phyloP scores from a whole-genome alignment of 2,329 filamentous ascomycete species.

The Aspergillus tubingensis region DNA sequence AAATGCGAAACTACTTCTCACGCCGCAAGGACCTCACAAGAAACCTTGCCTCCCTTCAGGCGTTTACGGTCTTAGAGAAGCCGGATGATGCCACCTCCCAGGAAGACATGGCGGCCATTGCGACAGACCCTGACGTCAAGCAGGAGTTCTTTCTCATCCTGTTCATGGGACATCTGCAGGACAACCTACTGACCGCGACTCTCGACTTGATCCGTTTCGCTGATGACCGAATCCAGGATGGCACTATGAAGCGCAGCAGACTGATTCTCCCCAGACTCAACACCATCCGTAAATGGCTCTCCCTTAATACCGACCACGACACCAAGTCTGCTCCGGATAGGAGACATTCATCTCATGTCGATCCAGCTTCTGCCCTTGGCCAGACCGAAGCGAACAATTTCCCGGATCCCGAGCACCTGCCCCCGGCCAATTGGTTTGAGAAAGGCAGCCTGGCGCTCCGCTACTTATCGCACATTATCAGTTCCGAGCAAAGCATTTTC shows the following conservation, averaged over 20 bases:
- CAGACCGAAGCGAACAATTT: constrained; percentile 45
- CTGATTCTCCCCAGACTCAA: constrained; percentile 64
- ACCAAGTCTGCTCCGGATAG: constrained; percentile 3
- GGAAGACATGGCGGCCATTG: constrained; percentile 4
- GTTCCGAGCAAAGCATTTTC: constrained; percentile 66
- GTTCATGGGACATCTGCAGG: constrained; percentile 68
- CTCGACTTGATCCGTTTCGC: constrained; percentile 66
- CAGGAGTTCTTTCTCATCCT: constrained; percentile 64
- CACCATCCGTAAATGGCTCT: constrained; percentile 63
- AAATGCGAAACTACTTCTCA: constrained; percentile 56
- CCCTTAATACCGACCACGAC: constrained; percentile 17
- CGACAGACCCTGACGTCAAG: constrained; percentile 30
- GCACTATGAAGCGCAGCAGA: constrained; percentile 62
- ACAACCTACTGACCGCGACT: constrained; percentile 59
- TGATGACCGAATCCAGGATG: constrained; percentile 62
- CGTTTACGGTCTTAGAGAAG: constrained; percentile 31
- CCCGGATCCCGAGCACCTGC: constrained; percentile 70
- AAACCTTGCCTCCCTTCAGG: constrained; percentile 45
- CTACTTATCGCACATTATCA: constrained; percentile 58
- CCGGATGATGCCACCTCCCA: constrained; percentile 35
- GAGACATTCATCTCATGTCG: constrained; percentile 21
- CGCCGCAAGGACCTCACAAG: constrained; percentile 51
- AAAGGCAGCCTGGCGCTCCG: constrained; percentile 61
- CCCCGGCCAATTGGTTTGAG: constrained; percentile 62
- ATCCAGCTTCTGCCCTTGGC: constrained; percentile 51